Percentiles rank a stretch among this genome's conserved stretches.
Conservation (phyloP, 805 yeast genomes). For the Suhomyces sp. region DNA sequence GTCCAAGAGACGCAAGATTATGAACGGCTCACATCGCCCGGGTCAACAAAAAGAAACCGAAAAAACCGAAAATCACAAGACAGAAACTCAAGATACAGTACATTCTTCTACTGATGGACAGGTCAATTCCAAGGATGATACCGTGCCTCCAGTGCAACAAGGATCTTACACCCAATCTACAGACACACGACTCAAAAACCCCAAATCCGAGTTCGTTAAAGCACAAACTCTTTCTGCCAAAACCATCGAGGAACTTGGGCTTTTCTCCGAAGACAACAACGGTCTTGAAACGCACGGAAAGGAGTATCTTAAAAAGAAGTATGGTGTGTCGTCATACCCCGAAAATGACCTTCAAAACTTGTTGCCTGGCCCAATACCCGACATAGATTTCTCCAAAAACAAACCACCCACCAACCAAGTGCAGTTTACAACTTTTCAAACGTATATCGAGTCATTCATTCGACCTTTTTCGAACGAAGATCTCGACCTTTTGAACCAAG, state of each 20-base stretch:
- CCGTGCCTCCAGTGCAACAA: constrained; percentile 46
- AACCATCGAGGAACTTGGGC: constrained; percentile 58
- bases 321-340: constrained; percentile 91
- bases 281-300: constrained; percentile 66
- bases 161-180: constrained; percentile 48
- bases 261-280: constrained; percentile 58
- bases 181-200: constrained; percentile 63
- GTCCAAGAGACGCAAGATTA: background rate
- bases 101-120: constrained; percentile 6
- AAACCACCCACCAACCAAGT: constrained; percentile 80
- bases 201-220: constrained; percentile 71
- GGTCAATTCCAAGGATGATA: constrained; percentile 28
- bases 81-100: background rate
- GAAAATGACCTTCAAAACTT: constrained; percentile 66
- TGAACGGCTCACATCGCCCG: background rate
- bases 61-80: background rate
- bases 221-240: constrained; percentile 66
- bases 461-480: constrained; percentile 80
- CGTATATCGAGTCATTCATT: constrained; percentile 83
- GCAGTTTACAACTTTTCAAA: constrained; percentile 81
- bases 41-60: background rate
- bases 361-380: constrained; percentile 87
- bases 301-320: constrained; percentile 70
- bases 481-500: constrained; percentile 63
- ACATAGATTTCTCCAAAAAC: constrained; percentile 76